Evolutionary conservation across 208 protist species (phyloP).

Genomic region (Leishmania arabica): DNA sequence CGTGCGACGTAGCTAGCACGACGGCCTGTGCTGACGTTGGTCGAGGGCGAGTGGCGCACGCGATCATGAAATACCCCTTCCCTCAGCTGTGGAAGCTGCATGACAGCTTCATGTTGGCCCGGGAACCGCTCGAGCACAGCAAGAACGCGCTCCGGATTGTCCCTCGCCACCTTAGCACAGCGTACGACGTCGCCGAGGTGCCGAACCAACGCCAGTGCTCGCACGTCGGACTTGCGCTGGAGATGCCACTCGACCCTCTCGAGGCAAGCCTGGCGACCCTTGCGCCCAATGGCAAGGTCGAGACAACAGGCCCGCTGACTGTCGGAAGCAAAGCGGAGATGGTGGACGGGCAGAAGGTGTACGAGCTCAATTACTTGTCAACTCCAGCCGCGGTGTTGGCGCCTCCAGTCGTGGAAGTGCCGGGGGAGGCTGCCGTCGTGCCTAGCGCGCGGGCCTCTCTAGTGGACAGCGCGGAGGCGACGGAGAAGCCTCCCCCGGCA

Average conservation of each 20-base stretch:
- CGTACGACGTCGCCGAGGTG: slow-evolving; percentile 1
- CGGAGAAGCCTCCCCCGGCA: not conserved
- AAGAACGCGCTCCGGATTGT: slow-evolving; percentile 9
- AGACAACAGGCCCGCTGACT: no score
- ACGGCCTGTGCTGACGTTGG: not conserved
- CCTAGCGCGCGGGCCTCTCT: not conserved
- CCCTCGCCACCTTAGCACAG: slow-evolving; percentile 7
- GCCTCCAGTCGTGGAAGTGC: not conserved
- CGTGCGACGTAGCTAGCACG: slow-evolving; percentile 17
- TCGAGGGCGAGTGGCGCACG: slow-evolving; percentile 14
- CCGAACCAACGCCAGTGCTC: slow-evolving; percentile 1
- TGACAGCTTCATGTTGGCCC: slow-evolving; percentile 16
- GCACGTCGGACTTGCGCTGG: not conserved
- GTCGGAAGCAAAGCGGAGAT: not conserved
- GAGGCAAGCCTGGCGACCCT: slow-evolving; percentile 6
- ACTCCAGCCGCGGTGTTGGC: no score
- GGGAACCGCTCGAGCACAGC: not conserved
- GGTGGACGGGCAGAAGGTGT: not conserved
- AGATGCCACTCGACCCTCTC: not conserved
- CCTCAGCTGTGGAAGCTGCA: slow-evolving; percentile 40
- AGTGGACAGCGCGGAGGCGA: not conserved
- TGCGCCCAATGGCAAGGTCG: not conserved
- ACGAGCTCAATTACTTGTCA: slow-evolving; percentile 3
- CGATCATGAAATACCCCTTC: slow-evolving; percentile 29
- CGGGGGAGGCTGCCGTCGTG: not conserved